Percentiles rank a stretch among this genome's conserved stretches.
Evolutionary conservation across 805 yeast species (phyloP).

Genomic region (Monosporozyma servazzii): DNA sequence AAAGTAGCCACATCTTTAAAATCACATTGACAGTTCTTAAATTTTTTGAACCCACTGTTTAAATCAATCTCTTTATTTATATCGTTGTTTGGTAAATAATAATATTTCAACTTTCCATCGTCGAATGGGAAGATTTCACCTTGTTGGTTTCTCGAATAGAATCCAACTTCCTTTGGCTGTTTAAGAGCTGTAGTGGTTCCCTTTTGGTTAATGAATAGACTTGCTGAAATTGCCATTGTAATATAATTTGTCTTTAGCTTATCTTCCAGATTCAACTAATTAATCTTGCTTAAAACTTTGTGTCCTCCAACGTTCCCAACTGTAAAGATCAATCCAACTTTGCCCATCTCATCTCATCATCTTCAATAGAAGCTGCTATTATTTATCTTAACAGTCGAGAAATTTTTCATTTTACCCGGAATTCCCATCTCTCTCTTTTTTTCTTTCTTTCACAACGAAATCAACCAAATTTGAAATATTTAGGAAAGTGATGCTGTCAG

Average conservation of each 20-base stretch:
- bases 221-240: conserved; percentile 24
- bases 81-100: conserved; percentile 68
- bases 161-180: conserved; percentile 77
- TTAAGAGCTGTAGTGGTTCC: conserved; percentile 60
- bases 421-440: background rate
- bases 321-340: background rate
- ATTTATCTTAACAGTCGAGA: background rate
- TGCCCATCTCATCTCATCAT: background rate
- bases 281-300: too few species aligned
- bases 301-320: too few species aligned
- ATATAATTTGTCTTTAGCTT: background rate
- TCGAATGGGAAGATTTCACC: conserved; percentile 43
- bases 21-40: conserved; percentile 43
- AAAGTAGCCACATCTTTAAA: conserved; percentile 38
- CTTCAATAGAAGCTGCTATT: background rate
- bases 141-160: conserved; percentile 53
- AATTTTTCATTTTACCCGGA: conserved; percentile 1
- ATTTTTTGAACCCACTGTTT: conserved; percentile 52
- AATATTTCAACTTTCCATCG: conserved; percentile 54
- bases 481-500: background rate
- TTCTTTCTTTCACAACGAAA: background rate
- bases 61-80: conserved; percentile 57
- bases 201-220: conserved; percentile 33
- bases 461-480: background rate
- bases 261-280: background rate